Evolutionary conservation across 2,329 filamentous ascomycete species (phyloP).

Genomic region (Fusarium graminum): DNA sequence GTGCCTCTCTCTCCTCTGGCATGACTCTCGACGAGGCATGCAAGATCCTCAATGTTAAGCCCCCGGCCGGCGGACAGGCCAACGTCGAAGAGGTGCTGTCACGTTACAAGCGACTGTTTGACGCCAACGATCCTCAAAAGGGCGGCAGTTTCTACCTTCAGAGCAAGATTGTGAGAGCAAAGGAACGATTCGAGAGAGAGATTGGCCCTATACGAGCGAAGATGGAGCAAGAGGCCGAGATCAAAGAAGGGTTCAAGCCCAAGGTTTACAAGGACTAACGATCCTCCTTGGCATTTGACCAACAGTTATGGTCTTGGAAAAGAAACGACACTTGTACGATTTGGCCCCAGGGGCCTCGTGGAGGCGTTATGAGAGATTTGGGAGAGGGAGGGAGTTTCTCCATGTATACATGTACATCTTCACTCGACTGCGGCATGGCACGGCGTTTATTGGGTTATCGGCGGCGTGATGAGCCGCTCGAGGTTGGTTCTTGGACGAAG

Average conservation of each 20-base stretch:
- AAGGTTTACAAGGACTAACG: slow-evolving; percentile 89
- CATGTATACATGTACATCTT: slow-evolving; percentile 63
- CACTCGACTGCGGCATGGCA: slow-evolving; percentile 68
- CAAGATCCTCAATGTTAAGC: slow-evolving; percentile 96
- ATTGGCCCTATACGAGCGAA: slow-evolving; percentile 78
- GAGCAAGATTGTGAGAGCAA: slow-evolving; percentile 92
- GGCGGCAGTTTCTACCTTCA: slow-evolving; percentile 98
- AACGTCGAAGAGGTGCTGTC: slow-evolving; percentile 84
- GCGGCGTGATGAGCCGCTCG: slow-evolving; percentile 49
- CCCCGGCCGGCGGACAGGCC: slow-evolving; percentile 78
- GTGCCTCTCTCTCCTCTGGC: slow-evolving; percentile 72
- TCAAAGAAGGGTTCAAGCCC: slow-evolving; percentile 90
- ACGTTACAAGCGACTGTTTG: slow-evolving; percentile 94
- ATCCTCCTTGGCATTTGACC: neutral
- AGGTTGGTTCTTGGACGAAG: slow-evolving; percentile 51
- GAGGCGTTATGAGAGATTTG: slow-evolving; percentile 38
- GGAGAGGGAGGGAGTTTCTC: slow-evolving; percentile 38
- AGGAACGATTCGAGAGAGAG: slow-evolving; percentile 93
- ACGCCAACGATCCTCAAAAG: slow-evolving; percentile 93
- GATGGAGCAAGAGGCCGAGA: slow-evolving; percentile 79
- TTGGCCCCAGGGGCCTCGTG: slow-evolving; percentile 18
- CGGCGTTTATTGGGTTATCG: slow-evolving; percentile 59
- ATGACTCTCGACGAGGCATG: slow-evolving; percentile 97
- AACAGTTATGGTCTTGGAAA: slow-evolving; percentile 1
- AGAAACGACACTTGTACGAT: slow-evolving; percentile 43